phyloP scores from a whole-genome alignment of 306 rosid species.

The Coriaria nepalensis region DNA sequence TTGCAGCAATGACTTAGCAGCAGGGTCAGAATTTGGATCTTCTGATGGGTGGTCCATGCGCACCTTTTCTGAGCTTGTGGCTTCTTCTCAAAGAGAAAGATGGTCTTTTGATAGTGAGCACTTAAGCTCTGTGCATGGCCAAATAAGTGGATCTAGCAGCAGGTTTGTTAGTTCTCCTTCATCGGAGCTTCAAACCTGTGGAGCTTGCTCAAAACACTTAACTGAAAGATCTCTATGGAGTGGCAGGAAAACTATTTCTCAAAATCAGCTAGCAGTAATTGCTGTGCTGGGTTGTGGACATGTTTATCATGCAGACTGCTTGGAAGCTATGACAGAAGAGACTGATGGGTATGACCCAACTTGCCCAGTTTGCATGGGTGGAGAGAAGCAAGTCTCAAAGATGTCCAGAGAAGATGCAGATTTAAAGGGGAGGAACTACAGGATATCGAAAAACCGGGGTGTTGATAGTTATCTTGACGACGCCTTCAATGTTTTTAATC shows the following conservation, averaged over 20 bases:
- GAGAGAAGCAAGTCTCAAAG: conserved; percentile 52
- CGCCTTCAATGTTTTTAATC: too few species aligned
- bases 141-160: conserved; percentile 44
- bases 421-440: too few species aligned
- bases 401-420: conserved; percentile 42
- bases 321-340: conserved; percentile 58
- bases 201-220: conserved; percentile 36
- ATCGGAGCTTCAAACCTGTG: conserved; percentile 44
- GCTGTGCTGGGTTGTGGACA: conserved; percentile 74
- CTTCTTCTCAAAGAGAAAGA: conserved; percentile 53
- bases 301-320: conserved; percentile 72
- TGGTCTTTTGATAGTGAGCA: conserved; percentile 81
- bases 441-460: too few species aligned
- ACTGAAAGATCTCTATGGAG: conserved; percentile 35
- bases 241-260: conserved; percentile 43
- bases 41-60: conserved; percentile 81
- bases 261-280: conserved; percentile 45
- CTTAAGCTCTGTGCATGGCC: conserved; percentile 52
- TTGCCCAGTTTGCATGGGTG: conserved; percentile 63
- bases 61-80: conserved; percentile 70
- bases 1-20: conserved; percentile 47
- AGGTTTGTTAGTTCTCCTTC: conserved; percentile 41
- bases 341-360: conserved; percentile 59
- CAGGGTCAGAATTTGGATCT: conserved; percentile 51
- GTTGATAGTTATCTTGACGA: too few species aligned